These are phyloP conservation scores for Abrus pulchellus DNA, from an alignment of 306 rosid species.

Conservation along the genomic window DNA sequence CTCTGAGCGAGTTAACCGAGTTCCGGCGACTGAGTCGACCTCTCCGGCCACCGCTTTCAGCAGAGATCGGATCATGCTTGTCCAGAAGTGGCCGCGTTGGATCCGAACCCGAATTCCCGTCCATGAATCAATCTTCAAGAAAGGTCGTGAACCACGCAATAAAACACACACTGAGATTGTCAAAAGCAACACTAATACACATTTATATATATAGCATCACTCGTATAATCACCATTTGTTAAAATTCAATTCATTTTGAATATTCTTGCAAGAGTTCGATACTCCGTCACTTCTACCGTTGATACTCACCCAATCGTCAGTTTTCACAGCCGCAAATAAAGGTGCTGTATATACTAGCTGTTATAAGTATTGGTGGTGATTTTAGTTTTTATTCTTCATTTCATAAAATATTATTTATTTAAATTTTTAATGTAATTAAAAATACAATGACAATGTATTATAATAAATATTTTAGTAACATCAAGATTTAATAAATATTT, in stretches of 20 bases:
- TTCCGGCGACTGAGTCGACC: conserved; percentile 42
- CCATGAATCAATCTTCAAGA: conserved; percentile 26
- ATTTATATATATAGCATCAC: not conserved
- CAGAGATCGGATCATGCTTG: not conserved
- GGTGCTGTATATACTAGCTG: too few relatives aligned
- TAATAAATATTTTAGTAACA: too few relatives aligned
- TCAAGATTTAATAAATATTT: too few relatives aligned
- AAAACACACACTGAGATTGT: not conserved
- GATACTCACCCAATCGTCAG: too few relatives aligned
- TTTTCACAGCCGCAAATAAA: too few relatives aligned
- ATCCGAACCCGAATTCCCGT: conserved; percentile 24
- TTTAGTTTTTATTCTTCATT: too few relatives aligned
- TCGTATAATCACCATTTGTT: not conserved
- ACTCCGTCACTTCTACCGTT: too few relatives aligned
- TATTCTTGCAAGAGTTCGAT: not conserved
- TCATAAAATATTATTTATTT: too few relatives aligned
- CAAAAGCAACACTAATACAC: not conserved
- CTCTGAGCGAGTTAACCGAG: conserved; percentile 52
- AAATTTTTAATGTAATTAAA: too few relatives aligned
- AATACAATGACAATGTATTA: too few relatives aligned
- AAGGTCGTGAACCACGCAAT: conserved; percentile 29
- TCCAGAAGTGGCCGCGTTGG: conserved; percentile 37
- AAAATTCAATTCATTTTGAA: not conserved
- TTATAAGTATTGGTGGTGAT: too few relatives aligned
- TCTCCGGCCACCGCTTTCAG: conserved; percentile 13